Base-by-base conservation (phyloP, 2,329 filamentous ascomycete species). In the Trichoderma hamatum region DNA sequence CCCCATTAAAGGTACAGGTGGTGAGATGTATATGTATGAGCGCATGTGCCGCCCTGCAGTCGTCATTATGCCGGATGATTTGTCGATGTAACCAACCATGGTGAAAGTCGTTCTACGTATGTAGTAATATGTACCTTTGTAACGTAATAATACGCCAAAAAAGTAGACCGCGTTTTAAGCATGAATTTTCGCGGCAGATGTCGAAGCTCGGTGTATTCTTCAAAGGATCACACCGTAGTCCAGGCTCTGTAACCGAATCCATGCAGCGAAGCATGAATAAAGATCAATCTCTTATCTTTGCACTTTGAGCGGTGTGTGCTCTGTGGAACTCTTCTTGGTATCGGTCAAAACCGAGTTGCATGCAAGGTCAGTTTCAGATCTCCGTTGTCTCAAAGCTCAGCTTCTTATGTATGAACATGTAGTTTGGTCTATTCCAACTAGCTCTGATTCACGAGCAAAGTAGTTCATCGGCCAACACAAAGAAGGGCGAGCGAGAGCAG, bases 331-430 rank as follows among this genome's bases (percentile, higher is more conserved):
- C 59, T 30, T 19, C 43, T 13, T 63, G 30, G 14, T 64, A 64
- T 64, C 61, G 54, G 34, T 39, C 61, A 43, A 43, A 36, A 19
- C 28, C 24, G 36, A 54, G 49, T 11, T 26, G 36, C 34, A 55
- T 65, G 62, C 51, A 65, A 43, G 62, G 51, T 19, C 19, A 28
- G 62, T 65, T 65, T 65, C 62, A 65, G 36, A 65, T 46, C 51
- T 65, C 34, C 21, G 19, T 24, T 56, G 51, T 65, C 62, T 65
- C 51, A 65, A 51, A 46, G 30, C 46, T 51, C 59, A 62, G 46
- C 28, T 54, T 32, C n/a, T 49, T 43, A 28, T 28, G 16, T 43
- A 28, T 28, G 16, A 43, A 13, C 19, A 21, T 36, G 13, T n/a
- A n/a, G n/a, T n/a, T n/a, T n/a, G n/a, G n/a, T n/a, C n/a, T n/a